Evolutionary conservation across 2,329 filamentous ascomycete species (phyloP), one percentile per base, ranked within the genome.

Genomic region (Colletotrichum agaves): DNA sequence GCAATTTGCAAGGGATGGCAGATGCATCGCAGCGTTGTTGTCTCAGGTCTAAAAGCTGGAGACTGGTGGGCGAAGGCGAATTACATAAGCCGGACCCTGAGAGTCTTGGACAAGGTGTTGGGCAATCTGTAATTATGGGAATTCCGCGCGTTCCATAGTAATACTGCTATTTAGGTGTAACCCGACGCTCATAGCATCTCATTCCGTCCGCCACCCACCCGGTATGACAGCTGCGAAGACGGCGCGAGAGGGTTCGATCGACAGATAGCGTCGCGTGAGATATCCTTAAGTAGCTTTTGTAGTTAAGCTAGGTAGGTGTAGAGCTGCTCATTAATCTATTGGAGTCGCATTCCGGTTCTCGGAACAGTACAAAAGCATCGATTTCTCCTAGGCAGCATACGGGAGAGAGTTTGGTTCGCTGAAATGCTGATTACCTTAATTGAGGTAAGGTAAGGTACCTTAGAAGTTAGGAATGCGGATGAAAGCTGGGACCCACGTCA

Each of bases 21-120:
- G 58, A 47, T 11, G 17, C 39, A 27, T 11, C n/a, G 13, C 41
- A 37, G 10, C n/a, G 57, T 37, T 21, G 23, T 41, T 63, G 63
- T 67, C 59, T 67, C 63, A 67, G 59, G 59, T 62, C 47, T 65
- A 53, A 55, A 65, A 55, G 47, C 44, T 53, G 47, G 56, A 44
- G 56, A 33, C 31, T 33, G n/a, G 47, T 15, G 10, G 31, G 15
- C 15, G n/a, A 33, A 23, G 2, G 2, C 3, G 19, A 12, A n/a
- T 67, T 67, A 60, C 19, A 10, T 67, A 59, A 68, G 58, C 52
- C 63, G 12, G 27, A 61, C 33, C 57, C 57, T 50, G 41, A 37
- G 35, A 27, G 35, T 37, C 12, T 37, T 37, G 35, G 49, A 27
- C 31, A 17, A 60, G 33, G 27, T 41, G 8, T 55, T n/a, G 21